Base-by-base conservation (phyloP, 352 stramenopile genomes). In the Globisporangium iwayamae region DNA sequence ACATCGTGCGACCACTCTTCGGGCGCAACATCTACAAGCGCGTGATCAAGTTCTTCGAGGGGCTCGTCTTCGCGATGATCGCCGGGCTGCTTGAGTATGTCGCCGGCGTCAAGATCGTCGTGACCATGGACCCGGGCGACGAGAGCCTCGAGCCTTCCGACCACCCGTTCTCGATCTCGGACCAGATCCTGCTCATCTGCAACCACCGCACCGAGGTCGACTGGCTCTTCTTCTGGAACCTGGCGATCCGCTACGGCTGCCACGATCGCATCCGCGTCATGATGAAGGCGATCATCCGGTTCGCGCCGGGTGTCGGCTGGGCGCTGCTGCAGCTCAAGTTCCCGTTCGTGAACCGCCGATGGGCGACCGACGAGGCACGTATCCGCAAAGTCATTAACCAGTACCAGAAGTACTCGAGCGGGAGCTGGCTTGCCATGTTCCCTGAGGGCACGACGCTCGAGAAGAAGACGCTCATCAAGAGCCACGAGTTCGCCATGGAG, bases 161-260 rank as follows among this genome's bases (percentile, higher is more conserved):
- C 28, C 45, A 78, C n/a, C 52, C 68, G 8, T 90, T 92, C 60
- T 18, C 67, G 2, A 38, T 51, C 1, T 39, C 71, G 5, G 80
- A 92, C 39, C 72, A 83, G 25, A 72, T 86, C 34, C 67, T 93
- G 50, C 53, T 93, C 30, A 74, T 94, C 46, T 87, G 69, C 57
- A 94, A 93, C 70, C 83, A 93, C 62, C 82, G 85, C 45, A 91
- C 77, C 3, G 85, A 93, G 68, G 76, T 93, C 56, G 83, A 94
- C 71, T 91, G 85, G 83, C 67, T 94, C 54, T 90, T 92, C 68
- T 88, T 91, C 56, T 93, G 83, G 83, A 91, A 82, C 63, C 51
- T 93, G 22, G 73, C 80, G 16, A 57, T 91, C 41, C 75, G 83
- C 22, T 82, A 93, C 41, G 66, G 75, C 22, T 79, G 75, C 57